Evolutionary conservation across 495 filamentous ascomycete genomes (phyloP), one percentile per base, ranked within the genome.

Genomic region (Sordaria brevicollis): DNA sequence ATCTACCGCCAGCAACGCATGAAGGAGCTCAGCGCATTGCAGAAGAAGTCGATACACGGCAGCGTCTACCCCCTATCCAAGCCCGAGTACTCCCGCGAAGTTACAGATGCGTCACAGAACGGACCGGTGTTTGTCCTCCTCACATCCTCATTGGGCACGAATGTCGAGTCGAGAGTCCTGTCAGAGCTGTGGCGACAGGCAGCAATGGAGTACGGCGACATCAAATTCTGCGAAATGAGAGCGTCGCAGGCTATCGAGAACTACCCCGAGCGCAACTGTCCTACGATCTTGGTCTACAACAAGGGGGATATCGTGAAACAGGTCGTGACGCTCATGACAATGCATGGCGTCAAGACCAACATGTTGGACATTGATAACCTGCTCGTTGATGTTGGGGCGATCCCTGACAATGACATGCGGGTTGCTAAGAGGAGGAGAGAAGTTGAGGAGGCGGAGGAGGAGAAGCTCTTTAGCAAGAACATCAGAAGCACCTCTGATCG

Each of bases 211-310:
- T 98, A 90, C 75, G 92, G 92, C 35, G 93, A 99, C 70, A 80
- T 98, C 76, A 99, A 99, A 81, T 99, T 99, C 82, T 97, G 94
- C 78, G 93, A 99, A 80, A 98, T 99, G 62, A 85, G 89, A 73
- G 95, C 88, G 3, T 90, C 93, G 76, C 89, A 96, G 86, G 97
- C 95, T 69, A 97, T 99, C 75, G 95, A 98, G 81, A 91, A 91
- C 25, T 99, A 98, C 78, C 95, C 95, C 17, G 96, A 98, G 76
- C 85, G 86, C 67, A 98, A 97, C 76, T 96, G 93, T 65, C 95
- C 95, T 9, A 99, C 95, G 7, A 94, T 99, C 35, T 80, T 99
- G 69, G 87, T 96, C 0, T 99, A 98, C 76, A 89, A 89, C 75
- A 91, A 97, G 72, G 93, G 92, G 21, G 93, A 98, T 80, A 96